phyloP scores from a whole-genome alignment of 78 protist species.

The Dictyostelium purpureum region DNA sequence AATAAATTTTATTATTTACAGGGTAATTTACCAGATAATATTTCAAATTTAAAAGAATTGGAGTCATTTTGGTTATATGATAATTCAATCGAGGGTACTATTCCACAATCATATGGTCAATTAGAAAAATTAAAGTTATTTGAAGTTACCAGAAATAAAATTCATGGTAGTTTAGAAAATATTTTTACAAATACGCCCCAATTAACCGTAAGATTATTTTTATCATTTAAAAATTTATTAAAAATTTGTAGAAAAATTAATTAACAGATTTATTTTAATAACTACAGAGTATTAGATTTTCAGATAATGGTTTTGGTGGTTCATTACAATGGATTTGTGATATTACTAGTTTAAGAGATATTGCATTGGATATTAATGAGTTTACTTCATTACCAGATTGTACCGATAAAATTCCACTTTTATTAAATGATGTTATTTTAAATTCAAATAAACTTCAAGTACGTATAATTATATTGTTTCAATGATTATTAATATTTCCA shows the following conservation, averaged over 20 bases:
- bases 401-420: background rate
- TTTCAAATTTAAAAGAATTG: background rate
- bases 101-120: background rate
- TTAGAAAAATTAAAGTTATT: constrained; percentile 5
- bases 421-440: no score
- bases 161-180: constrained; percentile 20
- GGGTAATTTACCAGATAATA: constrained; percentile 26
- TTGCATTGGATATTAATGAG: background rate
- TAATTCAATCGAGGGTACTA: background rate
- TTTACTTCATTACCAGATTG: constrained; percentile 49
- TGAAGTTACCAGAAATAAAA: constrained; percentile 37
- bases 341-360: background rate
- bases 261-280: background rate
- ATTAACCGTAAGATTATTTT: background rate
- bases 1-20: background rate
- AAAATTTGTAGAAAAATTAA: no score
- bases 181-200: background rate
- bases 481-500: background rate
- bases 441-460: no score
- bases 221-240: background rate
- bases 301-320: constrained; percentile 37
- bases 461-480: background rate
- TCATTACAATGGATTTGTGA: constrained; percentile 31
- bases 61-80: constrained; percentile 58
- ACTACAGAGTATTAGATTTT: constrained; percentile 24